phyloP scores from a whole-genome alignment of 306 rosid species.

The Crotalaria pallida region DNA sequence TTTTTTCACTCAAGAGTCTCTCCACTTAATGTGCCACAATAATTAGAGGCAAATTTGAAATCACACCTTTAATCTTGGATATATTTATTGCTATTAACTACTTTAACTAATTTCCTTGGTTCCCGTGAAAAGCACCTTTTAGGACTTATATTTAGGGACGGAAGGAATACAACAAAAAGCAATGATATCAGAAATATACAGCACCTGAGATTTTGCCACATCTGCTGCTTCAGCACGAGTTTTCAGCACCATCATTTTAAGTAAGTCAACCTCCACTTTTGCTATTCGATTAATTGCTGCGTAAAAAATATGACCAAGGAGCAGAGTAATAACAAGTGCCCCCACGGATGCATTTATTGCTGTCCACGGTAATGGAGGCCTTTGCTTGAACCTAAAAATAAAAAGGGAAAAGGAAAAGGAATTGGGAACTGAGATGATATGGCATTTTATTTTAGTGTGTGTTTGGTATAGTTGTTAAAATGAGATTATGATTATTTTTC shows the following conservation, averaged over 20 bases:
- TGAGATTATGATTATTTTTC: too few relatives aligned
- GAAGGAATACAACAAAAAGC: background rate
- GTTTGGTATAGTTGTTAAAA: too few relatives aligned
- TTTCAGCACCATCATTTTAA: conserved; percentile 59
- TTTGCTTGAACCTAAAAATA: conserved; percentile 75
- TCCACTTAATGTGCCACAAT: too few relatives aligned
- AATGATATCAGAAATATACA: conserved; percentile 16
- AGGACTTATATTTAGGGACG: too few relatives aligned
- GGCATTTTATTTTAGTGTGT: too few relatives aligned
- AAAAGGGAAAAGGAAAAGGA: background rate
- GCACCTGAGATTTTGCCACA: conserved; percentile 93
- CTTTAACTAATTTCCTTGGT: too few relatives aligned
- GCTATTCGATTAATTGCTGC: conserved; percentile 78
- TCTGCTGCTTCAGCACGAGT: conserved; percentile 95
- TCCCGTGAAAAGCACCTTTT: too few relatives aligned
- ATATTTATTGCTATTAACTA: too few relatives aligned
- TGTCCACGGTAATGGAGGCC: conserved; percentile 70
- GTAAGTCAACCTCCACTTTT: conserved; percentile 75
- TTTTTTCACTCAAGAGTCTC: too few relatives aligned
- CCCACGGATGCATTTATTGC: conserved; percentile 60
- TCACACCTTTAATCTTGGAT: too few relatives aligned
- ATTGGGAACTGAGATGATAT: background rate
- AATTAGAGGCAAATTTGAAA: too few relatives aligned
- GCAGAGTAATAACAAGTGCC: conserved; percentile 71
- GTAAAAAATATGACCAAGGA: conserved; percentile 71